Base-by-base conservation (phyloP, 768 basidiomycete species). In the Sarcomyxa edulis region DNA sequence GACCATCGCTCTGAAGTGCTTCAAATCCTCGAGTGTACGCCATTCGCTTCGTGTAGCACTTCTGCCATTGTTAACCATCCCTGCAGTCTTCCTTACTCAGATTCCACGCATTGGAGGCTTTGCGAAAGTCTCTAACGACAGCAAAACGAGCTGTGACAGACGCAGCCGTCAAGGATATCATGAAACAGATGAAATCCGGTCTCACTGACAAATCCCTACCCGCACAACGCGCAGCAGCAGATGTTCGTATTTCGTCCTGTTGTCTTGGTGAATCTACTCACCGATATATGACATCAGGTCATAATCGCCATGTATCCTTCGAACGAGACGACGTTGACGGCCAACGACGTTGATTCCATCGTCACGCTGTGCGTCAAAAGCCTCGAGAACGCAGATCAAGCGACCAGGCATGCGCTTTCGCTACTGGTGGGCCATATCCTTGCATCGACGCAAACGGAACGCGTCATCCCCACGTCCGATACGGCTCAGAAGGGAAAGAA, bases 111-210 rank as follows among this genome's bases (percentile, higher is more conserved):
- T 58, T 97, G 5, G 53, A 73, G 2, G 75, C 89, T 5, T 71
- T 97, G 18, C 71, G 73, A n/a, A 93, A 94, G 56, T 70, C 89
- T 0, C 59, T 96, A n/a, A 59, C 59, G 7, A 82, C 81, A 1
- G 91, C 90, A 0, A 92, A 84, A 45, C 81, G 83, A 37, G 91
- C 91, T 0, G 70, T 95, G 1, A 79, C 87, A 0, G 95, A 99
- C 43, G 65, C 80, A 4, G 65, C 78, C 2, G 59, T 72, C 38
- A 92, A 77, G 54, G 96, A 99, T 50, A 73, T 94, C 32, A 52
- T 88, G 37, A 98, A 95, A 60, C 81, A 87, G 46, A 81, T 86
- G 67, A 81, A 74, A 50, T 69, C 72, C 25, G 78, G 76, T 1
- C 62, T 98, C 1, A 69, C 69, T 0, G 95, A 98, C 59, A 93